Evolutionary conservation across 352 stramenopile genomes (phyloP).

Genomic region (Globisporangium irregulare): DNA sequence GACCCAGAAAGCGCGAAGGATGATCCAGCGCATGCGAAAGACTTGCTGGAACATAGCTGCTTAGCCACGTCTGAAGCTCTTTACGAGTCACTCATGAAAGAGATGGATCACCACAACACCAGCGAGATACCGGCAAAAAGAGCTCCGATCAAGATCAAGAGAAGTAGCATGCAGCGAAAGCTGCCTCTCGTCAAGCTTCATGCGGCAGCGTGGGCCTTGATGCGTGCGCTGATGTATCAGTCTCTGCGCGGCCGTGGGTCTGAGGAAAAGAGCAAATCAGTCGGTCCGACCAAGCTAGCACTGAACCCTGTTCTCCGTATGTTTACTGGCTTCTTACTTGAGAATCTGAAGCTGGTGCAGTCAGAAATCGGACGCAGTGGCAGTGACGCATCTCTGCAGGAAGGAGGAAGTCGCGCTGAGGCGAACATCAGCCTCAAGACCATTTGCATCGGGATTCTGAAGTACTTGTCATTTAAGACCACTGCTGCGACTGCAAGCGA

Average conservation of each 20-base stretch:
- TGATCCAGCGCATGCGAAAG: constrained; percentile 42
- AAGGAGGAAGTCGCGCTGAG: constrained; percentile 5
- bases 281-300: neutral
- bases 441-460: constrained; percentile 63
- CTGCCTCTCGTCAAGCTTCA: constrained; percentile 76
- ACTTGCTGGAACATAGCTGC: constrained; percentile 56
- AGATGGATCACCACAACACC: constrained; percentile 66
- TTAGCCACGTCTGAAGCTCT: constrained; percentile 66
- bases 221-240: constrained; percentile 78
- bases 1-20: constrained; percentile 34
- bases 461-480: constrained; percentile 40
- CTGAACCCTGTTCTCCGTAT: constrained; percentile 53
- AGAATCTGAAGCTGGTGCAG: constrained; percentile 55
- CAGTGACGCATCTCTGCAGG: constrained; percentile 5
- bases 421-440: constrained; percentile 53
- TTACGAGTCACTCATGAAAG: constrained; percentile 85
- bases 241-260: constrained; percentile 33
- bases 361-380: constrained; percentile 16
- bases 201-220: constrained; percentile 73
- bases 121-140: constrained; percentile 14
- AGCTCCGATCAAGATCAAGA: constrained; percentile 45
- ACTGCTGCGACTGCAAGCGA: neutral
- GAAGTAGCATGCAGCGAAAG: constrained; percentile 42
- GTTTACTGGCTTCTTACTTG: constrained; percentile 60
- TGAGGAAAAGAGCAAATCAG: constrained; percentile 8